Conservation (phyloP, 2,329 filamentous ascomycete genomes). For the Pseudocercospora fuligena region DNA sequence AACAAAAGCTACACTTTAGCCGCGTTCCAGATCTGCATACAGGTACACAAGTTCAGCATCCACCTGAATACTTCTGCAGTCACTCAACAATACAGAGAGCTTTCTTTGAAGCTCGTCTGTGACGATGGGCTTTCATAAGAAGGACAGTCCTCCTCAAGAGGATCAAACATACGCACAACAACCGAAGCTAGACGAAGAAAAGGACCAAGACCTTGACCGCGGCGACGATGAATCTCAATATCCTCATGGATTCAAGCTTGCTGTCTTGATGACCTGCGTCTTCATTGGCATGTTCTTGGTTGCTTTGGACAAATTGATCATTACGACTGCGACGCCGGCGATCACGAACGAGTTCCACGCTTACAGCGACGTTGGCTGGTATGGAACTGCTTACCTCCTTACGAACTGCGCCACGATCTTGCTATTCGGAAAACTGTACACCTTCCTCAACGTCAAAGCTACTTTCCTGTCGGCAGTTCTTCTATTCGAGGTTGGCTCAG, state of each 20-base stretch:
- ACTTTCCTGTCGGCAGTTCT: conserved; percentile 44
- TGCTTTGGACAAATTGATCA: conserved; percentile 33
- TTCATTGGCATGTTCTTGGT: conserved; percentile 8
- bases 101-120: conserved; percentile 1
- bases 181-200: background rate
- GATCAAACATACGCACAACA: background rate
- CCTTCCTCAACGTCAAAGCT: conserved; percentile 37
- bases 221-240: conserved; percentile 8
- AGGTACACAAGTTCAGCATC: background rate
- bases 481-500: conserved; percentile 53
- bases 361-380: conserved; percentile 46
- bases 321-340: conserved; percentile 49
- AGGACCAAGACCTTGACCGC: background rate
- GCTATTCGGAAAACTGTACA: conserved; percentile 12
- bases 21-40: background rate
- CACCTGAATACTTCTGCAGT: background rate
- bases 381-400: conserved; percentile 50
- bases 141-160: background rate
- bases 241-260: background rate
- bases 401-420: conserved; percentile 36
- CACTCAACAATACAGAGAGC: background rate
- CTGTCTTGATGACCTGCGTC: conserved; percentile 1
- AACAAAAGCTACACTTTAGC: background rate
- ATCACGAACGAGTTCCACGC: conserved; percentile 50
- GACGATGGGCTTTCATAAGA: background rate